A percentile compares a stretch with the other conserved stretches of the same genome.
phyloP scores from a whole-genome alignment of 768 basidiomycete genomes.

The Tephrocybe sp. region DNA sequence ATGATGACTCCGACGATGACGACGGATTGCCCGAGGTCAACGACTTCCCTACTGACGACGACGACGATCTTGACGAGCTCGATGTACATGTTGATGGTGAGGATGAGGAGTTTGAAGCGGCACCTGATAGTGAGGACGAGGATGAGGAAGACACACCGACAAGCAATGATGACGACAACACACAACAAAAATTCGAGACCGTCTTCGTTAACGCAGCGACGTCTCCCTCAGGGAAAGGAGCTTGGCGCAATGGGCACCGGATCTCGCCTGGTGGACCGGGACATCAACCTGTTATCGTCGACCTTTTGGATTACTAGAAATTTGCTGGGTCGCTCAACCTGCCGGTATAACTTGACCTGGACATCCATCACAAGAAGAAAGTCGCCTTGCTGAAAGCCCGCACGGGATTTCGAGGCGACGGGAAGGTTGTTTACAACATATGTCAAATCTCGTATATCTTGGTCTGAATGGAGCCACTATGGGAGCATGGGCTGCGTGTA shows the following conservation, averaged over 20 bases:
- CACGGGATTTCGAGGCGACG: too few species aligned
- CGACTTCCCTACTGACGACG: neutral
- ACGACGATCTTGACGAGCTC: constrained; percentile 8
- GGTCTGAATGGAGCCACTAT: too few species aligned
- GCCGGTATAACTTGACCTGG: too few species aligned
- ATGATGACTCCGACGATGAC: neutral
- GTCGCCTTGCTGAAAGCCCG: too few species aligned
- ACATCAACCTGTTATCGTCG: constrained; percentile 42
- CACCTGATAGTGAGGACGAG: neutral
- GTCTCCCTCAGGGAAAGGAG: constrained; percentile 29
- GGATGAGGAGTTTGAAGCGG: neutral
- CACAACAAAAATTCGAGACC: constrained; percentile 18
- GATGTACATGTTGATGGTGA: constrained; percentile 14
- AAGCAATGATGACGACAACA: too few species aligned
- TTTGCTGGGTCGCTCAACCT: too few species aligned
- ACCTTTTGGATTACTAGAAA: constrained; percentile 33
- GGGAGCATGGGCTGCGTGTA: too few species aligned
- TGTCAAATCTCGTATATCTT: too few species aligned
- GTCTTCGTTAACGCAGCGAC: constrained; percentile 47
- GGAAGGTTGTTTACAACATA: too few species aligned
- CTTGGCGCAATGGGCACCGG: constrained; percentile 18
- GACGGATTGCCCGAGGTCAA: too few species aligned
- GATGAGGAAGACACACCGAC: neutral
- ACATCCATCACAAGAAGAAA: too few species aligned
- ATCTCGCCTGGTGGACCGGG: constrained; percentile 37